A percentile compares a stretch with the other conserved stretches of the same genome.
Conservation (phyloP, 768 basidiomycete species). For the Boletales sp. region DNA sequence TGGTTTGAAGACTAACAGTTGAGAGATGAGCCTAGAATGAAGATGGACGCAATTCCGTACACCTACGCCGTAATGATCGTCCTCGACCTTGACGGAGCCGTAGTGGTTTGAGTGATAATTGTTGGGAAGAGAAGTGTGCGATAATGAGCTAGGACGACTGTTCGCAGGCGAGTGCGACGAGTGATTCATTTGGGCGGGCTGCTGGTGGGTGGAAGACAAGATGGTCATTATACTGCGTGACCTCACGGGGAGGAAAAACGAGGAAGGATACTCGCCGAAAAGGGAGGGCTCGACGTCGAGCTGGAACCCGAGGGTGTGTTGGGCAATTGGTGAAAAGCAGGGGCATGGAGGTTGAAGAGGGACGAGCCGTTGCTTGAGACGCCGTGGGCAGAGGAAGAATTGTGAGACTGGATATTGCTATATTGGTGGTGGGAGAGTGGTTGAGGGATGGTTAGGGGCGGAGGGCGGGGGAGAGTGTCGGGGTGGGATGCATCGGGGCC, state of each 20-base stretch:
- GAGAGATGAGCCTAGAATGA: conserved; percentile 2
- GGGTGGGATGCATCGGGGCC: conserved; percentile 45
- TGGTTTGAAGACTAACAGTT: conserved; percentile 28
- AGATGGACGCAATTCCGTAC: conserved; percentile 2
- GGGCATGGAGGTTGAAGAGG: conserved; percentile 50
- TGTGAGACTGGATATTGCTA: conserved; percentile 37
- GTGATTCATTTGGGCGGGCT: conserved; percentile 69
- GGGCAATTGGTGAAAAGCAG: conserved; percentile 59
- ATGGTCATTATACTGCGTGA: conserved; percentile 55
- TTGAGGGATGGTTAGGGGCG: conserved; percentile 63
- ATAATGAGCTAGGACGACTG: conserved; percentile 42
- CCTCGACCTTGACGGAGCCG: conserved; percentile 62
- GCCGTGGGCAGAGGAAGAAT: conserved; percentile 38
- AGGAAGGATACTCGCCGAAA: conserved; percentile 77
- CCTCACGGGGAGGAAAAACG: conserved; percentile 28
- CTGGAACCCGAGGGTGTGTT: conserved; percentile 72
- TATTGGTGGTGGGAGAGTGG: conserved; percentile 50
- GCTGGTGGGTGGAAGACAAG: conserved; percentile 40
- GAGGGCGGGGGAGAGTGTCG: conserved; percentile 37
- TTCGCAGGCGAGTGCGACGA: conserved; percentile 47
- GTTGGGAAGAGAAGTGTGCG: conserved; percentile 37
- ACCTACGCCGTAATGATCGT: conserved; percentile 56
- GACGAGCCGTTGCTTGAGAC: conserved; percentile 38
- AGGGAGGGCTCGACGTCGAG: conserved; percentile 73
- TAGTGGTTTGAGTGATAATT: conserved; percentile 49